Base-by-base conservation (phyloP, 2,329 filamentous ascomycete species). In the Aureobasidium sp. region DNA sequence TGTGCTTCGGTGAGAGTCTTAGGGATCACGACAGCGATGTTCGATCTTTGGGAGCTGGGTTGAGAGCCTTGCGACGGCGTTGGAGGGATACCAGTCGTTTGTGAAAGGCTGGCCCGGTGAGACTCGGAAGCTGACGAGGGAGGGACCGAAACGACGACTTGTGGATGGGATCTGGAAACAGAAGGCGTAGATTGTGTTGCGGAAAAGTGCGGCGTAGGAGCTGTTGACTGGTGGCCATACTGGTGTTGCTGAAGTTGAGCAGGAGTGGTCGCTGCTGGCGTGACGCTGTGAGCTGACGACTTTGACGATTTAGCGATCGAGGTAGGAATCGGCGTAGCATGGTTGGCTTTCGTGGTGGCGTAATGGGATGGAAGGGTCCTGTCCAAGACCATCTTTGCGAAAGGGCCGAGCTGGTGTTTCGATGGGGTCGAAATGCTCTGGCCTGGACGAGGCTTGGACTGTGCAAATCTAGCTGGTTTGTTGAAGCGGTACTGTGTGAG, bases 401-500 rank as follows among this genome's bases (percentile, higher is more conserved):
- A 84, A 1, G 78, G 73, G 62, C 80, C 81, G 25, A 85, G 73
- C 17, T 71, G 70, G 44, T 63, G 59, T 41, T 62, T 64, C 36
- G 51, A 41, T 9, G 47, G 62, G 20, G 63, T 45, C 27, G 53
- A 51, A 17, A 62, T 47, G n/a, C 39, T 42, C n/a, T 51, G 44
- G 20, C 17, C 42, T 37, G 27, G 39, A 49, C 49, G 61, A 44
- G 45, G 17, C 15, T 47, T 39, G 48, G n/a, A 44, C 41, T 53
- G 49, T 53, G 48, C 53, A 17, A 60, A 39, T 25, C 52, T 44
- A 3, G 52, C 53, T n/a, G 63, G 63, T 14, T 25, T 64, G 27
- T 63, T 60, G 47, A 64, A 64, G 20, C 63, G 48, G 44, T 84
- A 90, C 69, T 87, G 78, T 11, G 88, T 87, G 65, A 89, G 78